Evolutionary conservation across 495 filamentous ascomycete species (phyloP).

Genomic region (Penicillium canariense): DNA sequence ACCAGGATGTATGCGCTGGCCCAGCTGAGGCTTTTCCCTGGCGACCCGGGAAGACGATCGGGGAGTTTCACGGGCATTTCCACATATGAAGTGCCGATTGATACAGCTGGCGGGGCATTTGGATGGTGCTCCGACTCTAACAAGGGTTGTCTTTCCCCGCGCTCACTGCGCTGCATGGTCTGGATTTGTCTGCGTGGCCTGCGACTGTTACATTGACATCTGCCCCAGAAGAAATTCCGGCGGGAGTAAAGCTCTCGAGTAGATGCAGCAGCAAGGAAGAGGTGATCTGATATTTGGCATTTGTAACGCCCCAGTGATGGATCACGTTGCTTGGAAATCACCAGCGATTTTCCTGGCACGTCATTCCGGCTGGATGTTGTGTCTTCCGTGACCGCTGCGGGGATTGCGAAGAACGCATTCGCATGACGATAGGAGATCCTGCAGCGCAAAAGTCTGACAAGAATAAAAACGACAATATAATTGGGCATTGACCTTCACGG

Average conservation of each 20-base stretch:
- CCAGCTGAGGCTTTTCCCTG: constrained; percentile 52
- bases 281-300: neutral
- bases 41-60: constrained; percentile 16
- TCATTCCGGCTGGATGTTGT: constrained; percentile 31
- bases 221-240: neutral
- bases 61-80: neutral
- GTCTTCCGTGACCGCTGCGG: constrained; percentile 12
- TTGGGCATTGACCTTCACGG: no score
- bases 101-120: constrained; percentile 1
- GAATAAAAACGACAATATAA: neutral
- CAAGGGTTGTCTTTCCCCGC: constrained; percentile 32
- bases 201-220: neutral
- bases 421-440: neutral
- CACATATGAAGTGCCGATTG: neutral
- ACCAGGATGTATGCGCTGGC: constrained; percentile 70
- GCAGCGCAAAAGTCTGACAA: neutral
- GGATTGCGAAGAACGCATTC: constrained; percentile 2
- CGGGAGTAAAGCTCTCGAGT: neutral
- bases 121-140: constrained; percentile 14
- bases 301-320: neutral
- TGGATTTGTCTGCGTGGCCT: neutral
- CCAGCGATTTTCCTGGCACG: constrained; percentile 24
- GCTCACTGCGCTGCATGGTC: constrained; percentile 24
- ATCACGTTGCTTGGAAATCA: constrained; percentile 31
- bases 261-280: neutral